A percentile compares a stretch with the other conserved stretches of the same genome.
Conservation (phyloP, 306 rosid species). For the Notholithocarpus densiflorus region DNA sequence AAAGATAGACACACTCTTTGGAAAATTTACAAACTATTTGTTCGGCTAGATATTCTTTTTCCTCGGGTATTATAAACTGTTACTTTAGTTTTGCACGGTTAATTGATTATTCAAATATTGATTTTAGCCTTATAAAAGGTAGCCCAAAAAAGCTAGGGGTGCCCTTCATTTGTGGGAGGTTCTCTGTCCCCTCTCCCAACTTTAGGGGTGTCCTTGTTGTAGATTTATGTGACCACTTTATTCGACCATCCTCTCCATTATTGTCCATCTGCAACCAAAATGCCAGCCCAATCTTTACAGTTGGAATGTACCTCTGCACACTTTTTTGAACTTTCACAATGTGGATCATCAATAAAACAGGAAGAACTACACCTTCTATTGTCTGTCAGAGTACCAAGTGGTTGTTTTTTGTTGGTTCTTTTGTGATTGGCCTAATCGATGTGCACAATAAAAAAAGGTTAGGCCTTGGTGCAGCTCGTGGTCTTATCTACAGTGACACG, state of each 20-base stretch:
- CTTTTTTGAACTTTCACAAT: background rate
- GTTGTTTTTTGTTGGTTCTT: background rate
- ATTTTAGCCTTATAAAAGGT: too few species aligned
- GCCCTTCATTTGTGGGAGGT: too few species aligned
- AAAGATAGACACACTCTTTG: too few species aligned
- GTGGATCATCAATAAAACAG: background rate
- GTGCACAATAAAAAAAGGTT: background rate
- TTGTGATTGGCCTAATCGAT: background rate
- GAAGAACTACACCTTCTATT: background rate
- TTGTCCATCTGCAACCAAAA: background rate
- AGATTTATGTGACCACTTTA: background rate
- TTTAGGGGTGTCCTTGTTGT: background rate
- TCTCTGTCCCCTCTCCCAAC: too few species aligned
- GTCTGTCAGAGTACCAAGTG: background rate
- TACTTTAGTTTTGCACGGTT: too few species aligned
- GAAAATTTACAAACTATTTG: too few species aligned
- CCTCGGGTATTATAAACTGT: too few species aligned
- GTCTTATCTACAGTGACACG: background rate
- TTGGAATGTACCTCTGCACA: background rate
- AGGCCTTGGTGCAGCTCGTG: background rate
- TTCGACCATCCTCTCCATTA: constrained; percentile 11
- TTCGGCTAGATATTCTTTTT: too few species aligned
- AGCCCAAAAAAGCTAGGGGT: too few species aligned
- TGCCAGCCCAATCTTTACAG: background rate
- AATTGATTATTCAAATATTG: too few species aligned